A percentile compares a stretch with the other conserved stretches of the same genome.
Conservation (phyloP, 768 basidiomycete species). For the Calocera cornea region DNA sequence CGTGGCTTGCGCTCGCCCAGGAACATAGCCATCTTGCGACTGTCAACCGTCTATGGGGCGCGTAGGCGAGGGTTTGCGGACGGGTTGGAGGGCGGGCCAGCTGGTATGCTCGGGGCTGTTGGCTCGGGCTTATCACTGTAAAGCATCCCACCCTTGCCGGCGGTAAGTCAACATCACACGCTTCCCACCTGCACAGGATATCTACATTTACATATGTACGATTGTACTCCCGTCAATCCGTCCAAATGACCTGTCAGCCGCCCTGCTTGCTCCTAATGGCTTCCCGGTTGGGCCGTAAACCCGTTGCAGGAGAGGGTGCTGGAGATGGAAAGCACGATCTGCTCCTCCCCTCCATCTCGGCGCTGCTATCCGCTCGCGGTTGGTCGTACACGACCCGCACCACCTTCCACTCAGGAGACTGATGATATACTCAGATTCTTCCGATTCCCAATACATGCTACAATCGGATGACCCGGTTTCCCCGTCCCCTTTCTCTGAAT, state of each 20-base stretch:
- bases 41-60: neutral
- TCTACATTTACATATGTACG: neutral
- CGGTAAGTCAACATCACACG: slow-evolving; percentile 5
- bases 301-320: neutral
- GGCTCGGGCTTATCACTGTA: slow-evolving; percentile 2
- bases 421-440: neutral
- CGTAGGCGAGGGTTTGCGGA: neutral
- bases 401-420: neutral
- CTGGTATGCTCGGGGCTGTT: neutral
- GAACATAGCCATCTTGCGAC: neutral
- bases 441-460: slow-evolving; percentile 1
- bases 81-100: neutral
- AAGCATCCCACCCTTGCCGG: neutral
- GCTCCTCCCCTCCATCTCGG: neutral
- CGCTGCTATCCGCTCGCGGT: neutral
- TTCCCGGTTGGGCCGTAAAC: neutral
- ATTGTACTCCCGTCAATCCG: neutral
- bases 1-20: neutral
- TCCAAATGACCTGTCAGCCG: neutral
- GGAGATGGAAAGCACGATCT: neutral
- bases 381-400: neutral
- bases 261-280: neutral
- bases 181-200: neutral
- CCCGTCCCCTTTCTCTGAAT: neutral
- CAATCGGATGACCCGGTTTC: neutral